Conservation (phyloP, 768 basidiomycete species). For the Xerocomus spinulosus region DNA sequence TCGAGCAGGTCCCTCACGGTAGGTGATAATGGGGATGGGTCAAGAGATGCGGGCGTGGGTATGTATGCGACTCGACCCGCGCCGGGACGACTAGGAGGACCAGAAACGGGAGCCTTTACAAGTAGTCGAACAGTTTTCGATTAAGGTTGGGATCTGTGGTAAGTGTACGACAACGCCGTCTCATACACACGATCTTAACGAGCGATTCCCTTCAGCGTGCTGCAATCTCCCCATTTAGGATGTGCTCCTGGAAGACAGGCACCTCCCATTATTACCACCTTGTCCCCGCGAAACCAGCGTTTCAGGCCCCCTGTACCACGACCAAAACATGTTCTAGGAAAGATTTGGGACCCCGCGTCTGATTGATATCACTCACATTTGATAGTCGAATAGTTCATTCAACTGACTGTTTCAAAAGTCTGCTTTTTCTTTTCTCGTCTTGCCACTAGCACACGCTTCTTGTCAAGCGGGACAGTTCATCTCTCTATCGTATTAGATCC, state of each 20-base stretch:
- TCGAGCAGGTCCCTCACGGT: constrained; percentile 5
- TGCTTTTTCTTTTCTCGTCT: neutral
- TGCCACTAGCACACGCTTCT: neutral
- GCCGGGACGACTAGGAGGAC: constrained; percentile 4
- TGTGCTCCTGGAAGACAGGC: neutral
- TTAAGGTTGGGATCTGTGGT: constrained; percentile 3
- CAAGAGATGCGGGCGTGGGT: constrained; percentile 1
- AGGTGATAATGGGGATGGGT: constrained; percentile 9
- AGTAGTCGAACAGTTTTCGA: constrained; percentile 7
- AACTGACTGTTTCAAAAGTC: neutral
- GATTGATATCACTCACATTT: constrained; percentile 13
- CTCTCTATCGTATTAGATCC: neutral
- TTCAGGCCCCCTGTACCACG: too few relatives aligned
- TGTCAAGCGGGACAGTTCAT: neutral
- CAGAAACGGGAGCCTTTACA: constrained; percentile 9
- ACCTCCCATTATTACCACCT: neutral
- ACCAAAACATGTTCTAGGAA: too few relatives aligned
- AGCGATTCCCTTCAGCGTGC: constrained; percentile 1
- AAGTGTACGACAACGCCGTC: constrained; percentile 10
- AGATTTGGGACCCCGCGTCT: too few relatives aligned
- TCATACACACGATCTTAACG: constrained; percentile 7
- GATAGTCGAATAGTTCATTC: constrained; percentile 1
- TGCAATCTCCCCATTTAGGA: constrained; percentile 8
- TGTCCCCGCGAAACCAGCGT: too few relatives aligned
- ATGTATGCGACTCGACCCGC: neutral